A percentile compares a stretch with the other conserved stretches of the same genome.
These are phyloP conservation scores for Clitopilus passeckerianus DNA, from an alignment of 768 basidiomycete species.

Conservation along the genomic window DNA sequence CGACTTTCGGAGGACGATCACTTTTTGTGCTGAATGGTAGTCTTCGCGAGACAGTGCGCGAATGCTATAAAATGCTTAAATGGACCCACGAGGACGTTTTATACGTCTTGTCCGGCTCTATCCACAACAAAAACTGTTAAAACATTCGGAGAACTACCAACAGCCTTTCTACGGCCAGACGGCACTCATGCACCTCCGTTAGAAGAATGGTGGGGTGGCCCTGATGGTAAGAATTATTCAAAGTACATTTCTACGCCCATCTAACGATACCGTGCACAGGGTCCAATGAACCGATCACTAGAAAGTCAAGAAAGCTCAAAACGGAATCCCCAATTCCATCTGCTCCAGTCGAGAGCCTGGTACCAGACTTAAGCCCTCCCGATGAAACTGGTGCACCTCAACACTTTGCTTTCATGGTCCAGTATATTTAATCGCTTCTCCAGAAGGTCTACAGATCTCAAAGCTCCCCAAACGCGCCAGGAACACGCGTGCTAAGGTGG, in stretches of 20 bases:
- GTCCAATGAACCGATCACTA: neutral
- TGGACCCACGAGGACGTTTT: neutral
- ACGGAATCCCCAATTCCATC: neutral
- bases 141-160: slow-evolving; percentile 55
- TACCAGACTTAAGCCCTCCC: no score
- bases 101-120: neutral
- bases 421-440: neutral
- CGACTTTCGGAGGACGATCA: slow-evolving; percentile 13
- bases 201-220: slow-evolving; percentile 33
- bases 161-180: slow-evolving; percentile 33
- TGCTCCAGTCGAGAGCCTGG: no score
- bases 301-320: slow-evolving; percentile 2
- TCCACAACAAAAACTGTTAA: slow-evolving; percentile 35
- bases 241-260: neutral
- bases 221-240: neutral
- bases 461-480: neutral
- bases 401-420: no score
- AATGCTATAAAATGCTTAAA: slow-evolving; percentile 6
- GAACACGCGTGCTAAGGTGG: neutral
- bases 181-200: slow-evolving; percentile 39
- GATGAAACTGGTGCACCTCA: no score
- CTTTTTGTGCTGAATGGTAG: slow-evolving; percentile 10
- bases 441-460: neutral
- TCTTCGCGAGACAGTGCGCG: neutral
- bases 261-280: neutral